These are phyloP conservation scores for Skeletonema menzelii DNA, from an alignment of 108 stramenopile species.

Conservation along the genomic window DNA sequence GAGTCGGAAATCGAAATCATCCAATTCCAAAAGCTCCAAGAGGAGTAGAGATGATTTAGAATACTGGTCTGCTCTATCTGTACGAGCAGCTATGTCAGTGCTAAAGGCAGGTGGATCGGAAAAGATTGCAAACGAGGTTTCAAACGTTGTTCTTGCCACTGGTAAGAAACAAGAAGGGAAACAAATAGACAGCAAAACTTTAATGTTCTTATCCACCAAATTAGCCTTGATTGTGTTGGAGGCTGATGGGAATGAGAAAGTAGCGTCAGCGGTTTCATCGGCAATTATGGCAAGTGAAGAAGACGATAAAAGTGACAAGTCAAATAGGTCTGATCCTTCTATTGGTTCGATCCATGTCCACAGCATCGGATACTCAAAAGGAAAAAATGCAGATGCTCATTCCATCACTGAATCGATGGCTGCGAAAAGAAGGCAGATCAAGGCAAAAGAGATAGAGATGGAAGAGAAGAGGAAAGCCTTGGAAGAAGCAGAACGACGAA, in stretches of 20 bases:
- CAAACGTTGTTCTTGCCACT: constrained; percentile 22
- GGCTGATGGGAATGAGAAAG: constrained; percentile 22
- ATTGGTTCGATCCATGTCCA: neutral
- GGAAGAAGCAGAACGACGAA: neutral
- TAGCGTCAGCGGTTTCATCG: constrained; percentile 27
- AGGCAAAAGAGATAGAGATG: neutral
- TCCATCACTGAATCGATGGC: neutral
- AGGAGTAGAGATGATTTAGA: neutral
- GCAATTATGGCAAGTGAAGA: constrained; percentile 25
- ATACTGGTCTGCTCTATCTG: constrained; percentile 31
- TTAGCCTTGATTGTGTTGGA: constrained; percentile 26
- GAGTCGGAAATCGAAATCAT: neutral
- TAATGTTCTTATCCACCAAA: constrained; percentile 26
- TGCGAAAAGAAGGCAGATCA: neutral
- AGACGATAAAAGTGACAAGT: neutral
- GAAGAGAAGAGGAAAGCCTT: neutral
- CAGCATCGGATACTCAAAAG: no score
- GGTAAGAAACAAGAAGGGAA: constrained; percentile 4
- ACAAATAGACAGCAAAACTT: constrained; percentile 1
- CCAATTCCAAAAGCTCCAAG: neutral
- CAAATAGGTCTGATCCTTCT: neutral
- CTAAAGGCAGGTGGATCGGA: constrained; percentile 31
- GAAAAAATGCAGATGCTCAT: neutral
- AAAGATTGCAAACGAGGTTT: constrained; percentile 17
- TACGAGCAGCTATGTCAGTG: constrained; percentile 34